phyloP scores from a whole-genome alignment of 208 protist genomes.

The Tritrichomonas musculus region DNA sequence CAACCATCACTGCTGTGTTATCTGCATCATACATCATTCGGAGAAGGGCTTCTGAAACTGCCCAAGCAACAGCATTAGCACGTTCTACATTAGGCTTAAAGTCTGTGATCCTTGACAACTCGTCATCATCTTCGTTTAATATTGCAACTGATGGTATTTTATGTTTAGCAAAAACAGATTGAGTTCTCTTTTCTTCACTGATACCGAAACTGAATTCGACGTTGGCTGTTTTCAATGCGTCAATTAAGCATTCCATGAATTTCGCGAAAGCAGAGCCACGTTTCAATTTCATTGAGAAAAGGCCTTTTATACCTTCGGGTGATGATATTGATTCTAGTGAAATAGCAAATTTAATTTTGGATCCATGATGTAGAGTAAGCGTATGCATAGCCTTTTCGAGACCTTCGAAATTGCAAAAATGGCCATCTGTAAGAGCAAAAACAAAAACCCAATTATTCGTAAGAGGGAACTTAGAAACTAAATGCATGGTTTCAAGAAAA shows the following conservation, averaged over 20 bases:
- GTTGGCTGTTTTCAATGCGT: neutral
- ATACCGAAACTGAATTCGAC: neutral
- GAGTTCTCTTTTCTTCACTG: neutral
- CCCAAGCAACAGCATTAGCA: slow-evolving; percentile 3
- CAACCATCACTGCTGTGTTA: neutral
- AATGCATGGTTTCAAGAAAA: neutral
- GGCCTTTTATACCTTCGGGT: neutral
- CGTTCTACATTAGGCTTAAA: neutral
- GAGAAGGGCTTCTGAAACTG: neutral
- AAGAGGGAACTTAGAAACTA: slow-evolving; percentile 15
- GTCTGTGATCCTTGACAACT: neutral
- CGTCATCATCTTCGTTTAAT: neutral
- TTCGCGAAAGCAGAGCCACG: slow-evolving; percentile 3
- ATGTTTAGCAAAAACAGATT: neutral
- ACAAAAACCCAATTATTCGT: slow-evolving; percentile 33
- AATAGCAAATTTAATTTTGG: neutral
- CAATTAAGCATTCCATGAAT: neutral
- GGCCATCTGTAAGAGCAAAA: neutral
- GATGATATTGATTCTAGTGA: neutral
- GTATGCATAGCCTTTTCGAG: neutral
- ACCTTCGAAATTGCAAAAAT: neutral
- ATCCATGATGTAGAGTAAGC: neutral
- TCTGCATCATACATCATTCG: slow-evolving; percentile 3
- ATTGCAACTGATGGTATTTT: neutral
- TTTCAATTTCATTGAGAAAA: neutral